phyloP scores from a whole-genome alignment of 495 filamentous ascomycete species.

The Aspergillus ostianus region DNA sequence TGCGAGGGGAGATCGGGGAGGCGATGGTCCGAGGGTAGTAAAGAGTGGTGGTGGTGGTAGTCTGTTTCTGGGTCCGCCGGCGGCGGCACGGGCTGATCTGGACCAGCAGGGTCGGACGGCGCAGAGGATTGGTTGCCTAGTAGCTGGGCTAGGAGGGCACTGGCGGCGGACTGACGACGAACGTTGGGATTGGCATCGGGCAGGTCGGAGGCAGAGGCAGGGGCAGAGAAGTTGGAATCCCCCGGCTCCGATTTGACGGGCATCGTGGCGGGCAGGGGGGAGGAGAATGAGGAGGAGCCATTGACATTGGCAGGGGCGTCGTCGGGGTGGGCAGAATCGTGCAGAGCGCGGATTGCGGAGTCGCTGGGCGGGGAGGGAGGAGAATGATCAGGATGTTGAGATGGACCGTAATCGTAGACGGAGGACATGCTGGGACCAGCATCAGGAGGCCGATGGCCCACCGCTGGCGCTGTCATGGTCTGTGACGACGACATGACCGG shows the following conservation, averaged over 20 bases:
- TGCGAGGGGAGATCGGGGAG: too few relatives aligned
- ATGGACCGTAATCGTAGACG: constrained; percentile 39
- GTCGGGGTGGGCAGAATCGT: constrained; percentile 43
- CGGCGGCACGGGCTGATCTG: constrained; percentile 10
- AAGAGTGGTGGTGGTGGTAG: neutral
- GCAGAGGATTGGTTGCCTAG: constrained; percentile 38
- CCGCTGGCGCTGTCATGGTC: constrained; percentile 56
- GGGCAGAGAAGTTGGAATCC: constrained; percentile 10
- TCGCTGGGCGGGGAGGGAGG: constrained; percentile 39
- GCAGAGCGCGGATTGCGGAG: constrained; percentile 48
- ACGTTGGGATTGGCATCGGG: constrained; percentile 19
- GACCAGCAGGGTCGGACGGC: constrained; percentile 19
- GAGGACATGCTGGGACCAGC: constrained; percentile 41
- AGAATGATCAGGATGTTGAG: constrained; percentile 30
- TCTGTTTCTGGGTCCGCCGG: constrained; percentile 7
- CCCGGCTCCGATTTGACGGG: constrained; percentile 37
- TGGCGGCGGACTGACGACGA: constrained; percentile 41
- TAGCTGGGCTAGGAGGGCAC: constrained; percentile 44
- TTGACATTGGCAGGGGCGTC: constrained; percentile 25
- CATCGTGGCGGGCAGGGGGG: constrained; percentile 28
- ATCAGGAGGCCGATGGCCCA: constrained; percentile 52
- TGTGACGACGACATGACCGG: constrained; percentile 54
- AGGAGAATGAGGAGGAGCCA: constrained; percentile 7
- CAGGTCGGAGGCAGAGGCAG: constrained; percentile 2
- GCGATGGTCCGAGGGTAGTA: neutral